Evolutionary conservation across 768 basidiomycete genomes (phyloP), one percentile per base, ranked within the genome.

Genomic region (Tylopilus vinaceipallidus): DNA sequence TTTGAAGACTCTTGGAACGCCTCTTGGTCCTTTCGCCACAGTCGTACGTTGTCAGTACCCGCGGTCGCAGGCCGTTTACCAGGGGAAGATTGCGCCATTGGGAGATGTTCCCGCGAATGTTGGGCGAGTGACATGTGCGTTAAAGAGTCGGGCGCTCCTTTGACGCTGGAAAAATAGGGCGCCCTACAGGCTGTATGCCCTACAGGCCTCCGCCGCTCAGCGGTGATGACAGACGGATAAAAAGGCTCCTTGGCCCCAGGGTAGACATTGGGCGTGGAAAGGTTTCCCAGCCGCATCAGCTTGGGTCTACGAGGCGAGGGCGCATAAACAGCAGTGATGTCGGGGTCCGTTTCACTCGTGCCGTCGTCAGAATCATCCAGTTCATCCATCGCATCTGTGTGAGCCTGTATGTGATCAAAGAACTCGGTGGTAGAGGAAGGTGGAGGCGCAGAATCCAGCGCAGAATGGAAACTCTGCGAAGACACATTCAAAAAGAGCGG

Each of bases 331-430:
- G 62, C 56, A 26, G 66, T 58, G 20, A 71, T 58, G 14, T 73
- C 73, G 14, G 67, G 66, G 38, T 69, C 72, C 12, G 66, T 71
- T 23, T 77, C 79, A 19, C 68, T 65, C 33, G 58, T 50, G 44
- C 67, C 69, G 47, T 76, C 76, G 22, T 75, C 75, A 42, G 80
- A 81, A 20, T 82, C 80, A 51, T 84, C 86, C 45, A 86, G 69
- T 54, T 84, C 87, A 56, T 87, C 84, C 80, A 89, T 81, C 22
- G 80, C 84, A 64, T 84, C 84, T 6, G 80, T 79, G 37, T 86
- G 81, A 14, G 76, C 70, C 56, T 88, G 84, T 38, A 89, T 82
- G 52, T 71, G 78, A 68, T 90, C 86, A 64, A 90, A 89, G 74
- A 89, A 89, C 26, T 81, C 80, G 22, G 81, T 78, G 0, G 84